Conservation (phyloP, 2,329 filamentous ascomycete species). For the Mycogone perniciosa region DNA sequence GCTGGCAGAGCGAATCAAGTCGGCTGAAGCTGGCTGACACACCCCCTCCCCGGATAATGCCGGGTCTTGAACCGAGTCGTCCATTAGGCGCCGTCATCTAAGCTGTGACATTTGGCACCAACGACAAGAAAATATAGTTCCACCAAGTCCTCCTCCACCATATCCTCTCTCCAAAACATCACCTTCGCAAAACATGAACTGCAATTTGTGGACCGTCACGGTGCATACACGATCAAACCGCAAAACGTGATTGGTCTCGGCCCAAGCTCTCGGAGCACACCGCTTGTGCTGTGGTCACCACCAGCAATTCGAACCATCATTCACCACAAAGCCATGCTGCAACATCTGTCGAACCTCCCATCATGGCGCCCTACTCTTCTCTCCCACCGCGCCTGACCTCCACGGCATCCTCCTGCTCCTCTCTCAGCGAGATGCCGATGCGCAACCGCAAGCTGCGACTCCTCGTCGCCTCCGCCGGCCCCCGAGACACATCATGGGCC, state of each 20-base stretch:
- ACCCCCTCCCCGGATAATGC: neutral
- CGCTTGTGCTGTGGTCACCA: neutral
- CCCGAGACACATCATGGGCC: constrained; percentile 58
- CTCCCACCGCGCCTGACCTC: constrained; percentile 27
- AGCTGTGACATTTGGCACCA: neutral
- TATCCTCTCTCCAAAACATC: neutral
- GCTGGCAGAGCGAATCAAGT: too few relatives aligned
- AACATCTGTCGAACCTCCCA: constrained; percentile 12
- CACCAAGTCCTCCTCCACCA: neutral
- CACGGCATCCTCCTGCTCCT: constrained; percentile 28
- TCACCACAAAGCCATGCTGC: neutral
- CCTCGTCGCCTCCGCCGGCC: constrained; percentile 60
- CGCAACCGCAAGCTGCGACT: constrained; percentile 48
- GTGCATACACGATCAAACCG: neutral
- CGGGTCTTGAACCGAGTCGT: neutral
- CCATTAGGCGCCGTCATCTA: neutral
- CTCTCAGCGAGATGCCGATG: constrained; percentile 31
- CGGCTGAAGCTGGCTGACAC: too few relatives aligned
- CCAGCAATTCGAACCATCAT: neutral
- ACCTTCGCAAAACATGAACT: too few relatives aligned
- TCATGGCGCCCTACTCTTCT: constrained; percentile 29
- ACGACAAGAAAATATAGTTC: neutral
- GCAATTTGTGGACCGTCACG: neutral
- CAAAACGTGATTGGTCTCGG: neutral
- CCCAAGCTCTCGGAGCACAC: neutral